A percentile compares a stretch with the other conserved stretches of the same genome.
These are phyloP conservation scores for Leptodontidium sp. DNA, from an alignment of 2,329 filamentous ascomycete species.

Conservation along the genomic window DNA sequence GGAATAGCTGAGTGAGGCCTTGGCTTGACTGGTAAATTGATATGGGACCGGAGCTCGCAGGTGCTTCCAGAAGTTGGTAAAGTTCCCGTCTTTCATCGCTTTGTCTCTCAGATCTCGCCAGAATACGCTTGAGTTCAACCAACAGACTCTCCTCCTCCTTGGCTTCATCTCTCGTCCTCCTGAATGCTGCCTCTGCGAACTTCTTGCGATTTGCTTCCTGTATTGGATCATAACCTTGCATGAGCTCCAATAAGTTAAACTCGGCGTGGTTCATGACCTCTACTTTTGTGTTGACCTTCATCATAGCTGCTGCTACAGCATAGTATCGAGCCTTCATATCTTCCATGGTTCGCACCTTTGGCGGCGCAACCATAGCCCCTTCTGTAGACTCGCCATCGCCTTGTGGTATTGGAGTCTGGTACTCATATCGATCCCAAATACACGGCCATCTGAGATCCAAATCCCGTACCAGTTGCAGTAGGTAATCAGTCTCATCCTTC, in stretches of 20 bases:
- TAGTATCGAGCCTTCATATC: conserved; percentile 94
- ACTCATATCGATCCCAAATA: conserved; percentile 93
- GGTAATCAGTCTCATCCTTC: conserved; percentile 91
- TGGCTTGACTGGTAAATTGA: conserved; percentile 81
- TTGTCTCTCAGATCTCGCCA: conserved; percentile 84
- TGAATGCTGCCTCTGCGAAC: conserved; percentile 81
- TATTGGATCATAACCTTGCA: conserved; percentile 84
- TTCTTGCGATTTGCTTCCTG: conserved; percentile 84
- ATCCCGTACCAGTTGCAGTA: conserved; percentile 77
- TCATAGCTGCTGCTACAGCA: conserved; percentile 81
- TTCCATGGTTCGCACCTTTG: conserved; percentile 74
- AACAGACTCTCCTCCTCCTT: conserved; percentile 91
- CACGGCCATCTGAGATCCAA: conserved; percentile 91
- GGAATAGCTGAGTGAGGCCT: conserved; percentile 80
- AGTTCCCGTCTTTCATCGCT: conserved; percentile 89
- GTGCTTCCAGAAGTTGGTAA: conserved; percentile 86
- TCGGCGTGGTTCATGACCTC: conserved; percentile 89
- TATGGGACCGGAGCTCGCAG: conserved; percentile 73
- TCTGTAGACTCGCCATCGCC: conserved; percentile 54
- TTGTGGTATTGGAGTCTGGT: conserved; percentile 56
- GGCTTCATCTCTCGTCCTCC: conserved; percentile 84
- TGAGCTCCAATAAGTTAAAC: conserved; percentile 82
- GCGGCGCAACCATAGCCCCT: conserved; percentile 61
- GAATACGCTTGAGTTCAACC: conserved; percentile 89
- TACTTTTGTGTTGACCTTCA: conserved; percentile 80